Base-by-base conservation (phyloP, 1,284 basidiomycete genomes). In the Cutaneotrichosporon dermatis region DNA sequence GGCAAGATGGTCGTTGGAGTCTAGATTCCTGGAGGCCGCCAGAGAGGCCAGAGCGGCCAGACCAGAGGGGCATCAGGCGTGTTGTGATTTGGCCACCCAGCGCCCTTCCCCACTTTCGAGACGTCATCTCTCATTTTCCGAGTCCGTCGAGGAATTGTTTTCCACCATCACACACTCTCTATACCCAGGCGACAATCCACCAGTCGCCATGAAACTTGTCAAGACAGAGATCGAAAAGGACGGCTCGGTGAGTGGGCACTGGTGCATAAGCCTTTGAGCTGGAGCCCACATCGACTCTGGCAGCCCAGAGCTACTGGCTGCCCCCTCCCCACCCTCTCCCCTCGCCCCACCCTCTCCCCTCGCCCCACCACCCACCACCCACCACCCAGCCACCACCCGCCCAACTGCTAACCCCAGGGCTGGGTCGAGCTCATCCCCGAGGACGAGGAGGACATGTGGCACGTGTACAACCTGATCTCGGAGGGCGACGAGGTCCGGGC, bases 401-500 rank as follows among this genome's bases (percentile, higher is more conserved):
- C 25, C 25, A 37, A 12, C 16, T 15, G 48, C 55, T 57, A 15
- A 52, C 55, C 13, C 4, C 71, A 92, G 88, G 93, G 93, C 33
- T 85, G 91, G 83, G 88, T 95, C 65, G 90, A 85, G n/a, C 82
- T 96, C 45, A 85, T 89, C 55, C 91, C 92, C 34, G 89, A 97
- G 76, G 91, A 95, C 70, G 91, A 96, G 69, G 96, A 99, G 79
- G 96, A 99, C 79, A 96, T 99, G 88, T 99, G 95, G 91, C 95
- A 99, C 82, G 83, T 97, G n/a, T 98, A 98, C 79, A 98, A 99
- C 79, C 83, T 99, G 59, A 95, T 99, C 59, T 85, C 89, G 65
- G 82, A 88, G 80, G 92, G 91, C 16, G 95, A 99, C 75, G 81
- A 85, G 63, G 87, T 99, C 35, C 84, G 92, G 57, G 92, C 92